Percentiles rank a stretch among this genome's conserved stretches.
phyloP scores from a whole-genome alignment of 1,284 basidiomycete species.

The Spongispora temasekensis region DNA sequence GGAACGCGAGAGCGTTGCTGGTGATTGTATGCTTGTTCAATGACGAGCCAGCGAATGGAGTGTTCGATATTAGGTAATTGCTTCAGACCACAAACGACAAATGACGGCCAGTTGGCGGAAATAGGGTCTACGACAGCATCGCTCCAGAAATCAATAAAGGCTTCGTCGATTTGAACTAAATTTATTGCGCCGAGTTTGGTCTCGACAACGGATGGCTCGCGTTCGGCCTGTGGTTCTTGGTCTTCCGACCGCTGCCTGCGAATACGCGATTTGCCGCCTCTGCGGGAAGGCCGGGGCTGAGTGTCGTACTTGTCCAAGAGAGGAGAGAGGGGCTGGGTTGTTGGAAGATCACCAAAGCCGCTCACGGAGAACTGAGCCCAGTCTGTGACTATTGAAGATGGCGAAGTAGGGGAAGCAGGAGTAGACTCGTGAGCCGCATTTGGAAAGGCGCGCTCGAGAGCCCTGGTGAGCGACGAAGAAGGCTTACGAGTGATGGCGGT shows the following conservation, averaged over 20 bases:
- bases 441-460: slow-evolving; percentile 8
- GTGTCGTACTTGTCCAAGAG: slow-evolving; percentile 56
- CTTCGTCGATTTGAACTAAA: slow-evolving; percentile 66
- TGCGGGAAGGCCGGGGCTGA: slow-evolving; percentile 37
- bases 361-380: slow-evolving; percentile 61
- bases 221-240: slow-evolving; percentile 4
- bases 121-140: slow-evolving; percentile 70
- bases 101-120: slow-evolving; percentile 60
- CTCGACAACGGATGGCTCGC: slow-evolving; percentile 33
- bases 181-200: slow-evolving; percentile 42
- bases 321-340: slow-evolving; percentile 51
- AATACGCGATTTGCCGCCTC: slow-evolving; percentile 24
- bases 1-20: slow-evolving; percentile 21
- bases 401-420: slow-evolving; percentile 25
- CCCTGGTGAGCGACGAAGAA: slow-evolving; percentile 22
- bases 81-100: slow-evolving; percentile 68
- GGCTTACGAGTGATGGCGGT: slow-evolving; percentile 18
- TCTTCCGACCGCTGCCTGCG: slow-evolving; percentile 27
- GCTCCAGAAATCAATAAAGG: slow-evolving; percentile 77
- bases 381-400: slow-evolving; percentile 38
- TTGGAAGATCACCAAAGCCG: slow-evolving; percentile 56
- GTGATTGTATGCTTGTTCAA: slow-evolving; percentile 58
- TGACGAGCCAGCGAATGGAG: slow-evolving; percentile 57
- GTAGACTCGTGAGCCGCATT: slow-evolving; percentile 7
- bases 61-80: slow-evolving; percentile 11